phyloP scores from a whole-genome alignment of 129 eudicot genomes.

The Saussurea involucrata region DNA sequence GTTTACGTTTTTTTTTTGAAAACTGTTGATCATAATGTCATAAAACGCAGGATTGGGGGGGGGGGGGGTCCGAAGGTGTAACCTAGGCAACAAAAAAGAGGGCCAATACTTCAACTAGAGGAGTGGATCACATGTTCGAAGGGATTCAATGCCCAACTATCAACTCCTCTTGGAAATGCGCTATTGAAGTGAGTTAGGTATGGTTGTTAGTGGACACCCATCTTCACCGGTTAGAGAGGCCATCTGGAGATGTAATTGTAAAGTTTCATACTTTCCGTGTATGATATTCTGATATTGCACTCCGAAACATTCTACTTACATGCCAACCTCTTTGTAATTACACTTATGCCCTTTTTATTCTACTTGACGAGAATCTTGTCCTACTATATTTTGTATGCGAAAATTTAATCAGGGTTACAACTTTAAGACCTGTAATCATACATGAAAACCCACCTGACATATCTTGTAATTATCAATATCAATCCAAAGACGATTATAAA shows the following conservation, averaged over 20 bases:
- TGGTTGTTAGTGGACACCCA: neutral
- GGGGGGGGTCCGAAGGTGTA: neutral
- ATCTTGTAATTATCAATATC: neutral
- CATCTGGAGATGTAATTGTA: neutral
- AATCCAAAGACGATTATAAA: neutral
- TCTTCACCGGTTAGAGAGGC: neutral
- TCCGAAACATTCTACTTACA: neutral
- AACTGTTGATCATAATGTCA: neutral
- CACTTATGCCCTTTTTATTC: neutral
- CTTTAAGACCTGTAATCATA: neutral
- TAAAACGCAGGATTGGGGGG: neutral
- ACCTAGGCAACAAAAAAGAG: neutral
- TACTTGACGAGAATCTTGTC: neutral
- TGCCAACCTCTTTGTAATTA: neutral
- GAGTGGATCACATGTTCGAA: neutral
- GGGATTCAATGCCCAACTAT: slow-evolving; percentile 13
- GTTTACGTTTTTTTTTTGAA: slow-evolving; percentile 28
- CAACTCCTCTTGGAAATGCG: neutral
- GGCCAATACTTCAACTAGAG: neutral
- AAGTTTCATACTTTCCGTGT: neutral
- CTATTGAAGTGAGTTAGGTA: neutral
- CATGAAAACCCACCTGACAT: neutral
- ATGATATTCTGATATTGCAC: neutral
- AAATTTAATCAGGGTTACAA: neutral
- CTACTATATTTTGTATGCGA: neutral